These are phyloP conservation scores for Styphnolobium japonicum DNA, from an alignment of 306 rosid genomes.

Conservation along the genomic window DNA sequence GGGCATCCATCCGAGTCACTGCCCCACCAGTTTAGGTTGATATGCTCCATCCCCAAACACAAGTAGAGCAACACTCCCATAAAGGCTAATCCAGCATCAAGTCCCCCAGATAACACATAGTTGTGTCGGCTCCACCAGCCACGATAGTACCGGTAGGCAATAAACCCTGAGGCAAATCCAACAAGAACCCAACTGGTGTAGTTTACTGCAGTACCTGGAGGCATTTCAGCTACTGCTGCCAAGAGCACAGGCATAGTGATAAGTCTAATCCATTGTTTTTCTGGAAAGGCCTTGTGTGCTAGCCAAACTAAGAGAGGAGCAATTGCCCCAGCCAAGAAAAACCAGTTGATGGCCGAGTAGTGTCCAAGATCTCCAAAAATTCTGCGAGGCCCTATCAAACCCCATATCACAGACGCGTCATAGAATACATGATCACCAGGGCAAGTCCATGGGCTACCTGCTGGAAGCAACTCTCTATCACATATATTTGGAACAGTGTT, in stretches of 20 bases:
- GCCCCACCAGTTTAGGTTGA: conserved; percentile 55
- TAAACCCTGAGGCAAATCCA: conserved; percentile 68
- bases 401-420: conserved; percentile 86
- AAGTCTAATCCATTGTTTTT: conserved; percentile 61
- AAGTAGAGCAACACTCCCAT: conserved; percentile 54
- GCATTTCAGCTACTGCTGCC: conserved; percentile 55
- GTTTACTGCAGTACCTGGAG: conserved; percentile 81
- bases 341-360: conserved; percentile 75
- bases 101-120: conserved; percentile 55
- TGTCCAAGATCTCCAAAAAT: conserved; percentile 79
- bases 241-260: conserved; percentile 70
- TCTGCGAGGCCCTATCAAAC: conserved; percentile 68
- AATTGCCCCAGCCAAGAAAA: conserved; percentile 70
- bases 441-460: conserved; percentile 86
- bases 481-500: conserved; percentile 61
- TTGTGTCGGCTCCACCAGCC: conserved; percentile 63
- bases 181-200: conserved; percentile 71
- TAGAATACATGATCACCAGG: conserved; percentile 90
- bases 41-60: conserved; percentile 43
- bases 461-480: conserved; percentile 57
- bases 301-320: conserved; percentile 77
- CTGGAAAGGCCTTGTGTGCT: conserved; percentile 70
- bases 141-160: conserved; percentile 58
- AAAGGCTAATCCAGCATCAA: conserved; percentile 63
- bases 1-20: conserved; percentile 52